Base-by-base conservation (phyloP, 2,329 filamentous ascomycete species). In the Cadophora gregata region DNA sequence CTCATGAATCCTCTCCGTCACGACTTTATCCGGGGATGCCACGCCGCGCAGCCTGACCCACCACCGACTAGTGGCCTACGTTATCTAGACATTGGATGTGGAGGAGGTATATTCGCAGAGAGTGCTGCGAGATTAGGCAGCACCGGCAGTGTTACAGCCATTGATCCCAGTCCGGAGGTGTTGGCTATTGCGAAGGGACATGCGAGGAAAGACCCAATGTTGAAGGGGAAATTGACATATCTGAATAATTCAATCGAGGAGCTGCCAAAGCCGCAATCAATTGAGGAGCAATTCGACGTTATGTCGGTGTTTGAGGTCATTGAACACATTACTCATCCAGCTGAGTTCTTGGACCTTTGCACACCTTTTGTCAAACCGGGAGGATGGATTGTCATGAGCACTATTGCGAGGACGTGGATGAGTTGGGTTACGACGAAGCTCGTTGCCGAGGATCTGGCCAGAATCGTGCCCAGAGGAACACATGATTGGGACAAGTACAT, bases 401-500 rank as follows among this genome's bases (percentile, higher is more conserved):
- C 96, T 3, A 98, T 99, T 76, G 92, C 96, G 60, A 85, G 96
- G 70, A 97, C 93, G 1, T 92, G 92, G 85, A 88, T 88, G 69
- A 96, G 92, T 72, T 99, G 93, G 90, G 79, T 97, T 56, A 93
- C 95, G 14, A 99, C 96, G 2, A 97, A 97, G 75, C 81, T 98
- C 27, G 85, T 97, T 70, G 96, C 96, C 0, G 96, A 99, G 81
- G 92, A 96, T 80, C 77, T 97, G 66, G 74, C 97, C 77, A 84
- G 92, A 5, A 93, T 98, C 68, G 96, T 99, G 65, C 96, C 96
- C 10, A 87, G 86, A 70, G 96, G 96, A 1, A 99, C 96, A 56
- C 96, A 99, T 80, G 93, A 97, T 78, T 99, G 96, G 96, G 84
- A 85, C 69, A 97, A 98, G 81, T 99, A 98, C 80, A 90, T 99